Percentiles rank a stretch among this genome's conserved stretches.
Evolutionary conservation across 192 early-diverging fungal genomes (phyloP).

Genomic region (Coemansia sp.): DNA sequence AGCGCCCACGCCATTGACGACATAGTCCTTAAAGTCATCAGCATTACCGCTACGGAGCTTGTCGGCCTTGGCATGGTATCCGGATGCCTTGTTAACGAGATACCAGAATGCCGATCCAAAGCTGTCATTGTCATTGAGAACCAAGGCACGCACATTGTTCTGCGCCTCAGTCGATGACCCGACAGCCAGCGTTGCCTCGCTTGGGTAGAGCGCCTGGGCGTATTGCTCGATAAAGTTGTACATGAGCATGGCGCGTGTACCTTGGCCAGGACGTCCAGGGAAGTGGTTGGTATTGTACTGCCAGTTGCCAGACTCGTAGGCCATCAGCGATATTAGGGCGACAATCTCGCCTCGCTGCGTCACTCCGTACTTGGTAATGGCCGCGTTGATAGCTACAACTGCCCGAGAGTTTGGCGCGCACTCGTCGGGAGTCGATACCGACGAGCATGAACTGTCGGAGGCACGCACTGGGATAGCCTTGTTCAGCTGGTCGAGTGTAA

Average conservation of each 20-base stretch:
- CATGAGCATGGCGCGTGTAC: slow-evolving; percentile 54
- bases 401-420: slow-evolving; percentile 39
- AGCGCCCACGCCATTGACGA: slow-evolving; percentile 32
- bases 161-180: slow-evolving; percentile 8
- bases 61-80: slow-evolving; percentile 19
- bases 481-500: slow-evolving; percentile 37
- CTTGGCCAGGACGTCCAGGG: slow-evolving; percentile 50
- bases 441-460: slow-evolving; percentile 17
- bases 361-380: slow-evolving; percentile 43
- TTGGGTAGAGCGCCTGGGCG: slow-evolving; percentile 30
- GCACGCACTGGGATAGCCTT: slow-evolving; percentile 24
- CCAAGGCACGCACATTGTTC: slow-evolving; percentile 38
- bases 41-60: slow-evolving; percentile 39
- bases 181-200: neutral
- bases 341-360: slow-evolving; percentile 34
- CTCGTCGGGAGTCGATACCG: slow-evolving; percentile 21
- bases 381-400: slow-evolving; percentile 30
- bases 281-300: slow-evolving; percentile 54
- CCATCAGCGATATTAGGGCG: slow-evolving; percentile 48
- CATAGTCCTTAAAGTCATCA: slow-evolving; percentile 50
- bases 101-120: slow-evolving; percentile 57
- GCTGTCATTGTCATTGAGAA: slow-evolving; percentile 48
- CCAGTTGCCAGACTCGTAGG: slow-evolving; percentile 45
- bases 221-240: slow-evolving; percentile 45
- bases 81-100: slow-evolving; percentile 20